Base-by-base conservation (phyloP, 208 protist species). In the Leptomonas pyrrhocoris region DNA sequence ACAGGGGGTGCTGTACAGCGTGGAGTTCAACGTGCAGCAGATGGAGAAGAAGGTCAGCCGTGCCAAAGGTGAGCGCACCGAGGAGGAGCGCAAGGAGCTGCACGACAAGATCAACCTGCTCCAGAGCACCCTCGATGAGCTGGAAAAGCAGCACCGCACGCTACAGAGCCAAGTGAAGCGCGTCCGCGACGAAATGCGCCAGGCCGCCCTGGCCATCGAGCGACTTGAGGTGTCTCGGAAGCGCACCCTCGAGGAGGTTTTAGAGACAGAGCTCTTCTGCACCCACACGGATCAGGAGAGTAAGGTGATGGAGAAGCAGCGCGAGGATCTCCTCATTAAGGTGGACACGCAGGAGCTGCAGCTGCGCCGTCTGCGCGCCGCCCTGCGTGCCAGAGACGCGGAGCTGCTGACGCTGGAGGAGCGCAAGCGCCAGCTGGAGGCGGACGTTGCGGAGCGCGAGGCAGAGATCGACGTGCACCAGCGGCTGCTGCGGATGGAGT, bases 21-120 rank as follows among this genome's bases (percentile, higher is more conserved):
- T 97, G 28, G 95, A 98, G 83, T 98, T 97, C 68, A 93, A 85
- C 55, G 84, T 98, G 31, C 96, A 98, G 89, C 94, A 98, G 83
- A 96, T 98, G 88, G 92, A 98, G 77, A 90, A 95, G 66, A 98
- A 97, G 74, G 94, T 98, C 19, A 88, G 84, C 53, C 84, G 92
- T 23, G 90, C 90, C 50, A 87, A 90, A 49, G 93, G 95, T 18
- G 90, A 97, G 83, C 85, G 93, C 40, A 95, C 89, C 2, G 93
- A 97, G 66, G 94, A 98, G 34, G 96, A 98, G 81, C 90, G 92
- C 45, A 65, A 79, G 21, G 85, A 85, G 57, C 74, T 98, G 55
- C 88, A 94, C 30, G 80, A 86, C 36, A 93, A 94, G 73, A 97
- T 98, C 60, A 62, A 73, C 23, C 79, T 94, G 25, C 86, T 98